Evolutionary conservation across 2,329 filamentous ascomycete genomes (phyloP).

Genomic region (Venturia effusa): DNA sequence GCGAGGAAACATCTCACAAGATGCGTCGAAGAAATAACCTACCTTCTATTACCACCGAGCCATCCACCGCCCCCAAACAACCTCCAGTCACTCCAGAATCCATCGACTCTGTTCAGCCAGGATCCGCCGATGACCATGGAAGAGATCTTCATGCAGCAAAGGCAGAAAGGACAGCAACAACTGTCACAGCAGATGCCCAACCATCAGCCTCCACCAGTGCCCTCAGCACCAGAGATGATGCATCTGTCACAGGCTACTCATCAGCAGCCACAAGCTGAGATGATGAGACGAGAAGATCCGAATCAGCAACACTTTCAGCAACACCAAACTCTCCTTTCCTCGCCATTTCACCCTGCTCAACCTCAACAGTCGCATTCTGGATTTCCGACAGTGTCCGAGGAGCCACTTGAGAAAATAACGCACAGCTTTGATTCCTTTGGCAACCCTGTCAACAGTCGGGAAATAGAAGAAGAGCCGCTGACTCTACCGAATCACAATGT

Average conservation of each 20-base stretch:
- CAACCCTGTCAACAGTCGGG: constrained; percentile 33
- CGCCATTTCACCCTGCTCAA: constrained; percentile 15
- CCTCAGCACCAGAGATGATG: constrained; percentile 30
- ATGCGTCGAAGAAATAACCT: constrained; percentile 58
- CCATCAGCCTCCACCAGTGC: constrained; percentile 47
- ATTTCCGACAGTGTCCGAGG: constrained; percentile 29
- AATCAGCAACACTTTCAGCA: constrained; percentile 23
- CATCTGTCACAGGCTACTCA: constrained; percentile 28
- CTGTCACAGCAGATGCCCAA: constrained; percentile 39
- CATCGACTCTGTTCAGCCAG: constrained; percentile 31
- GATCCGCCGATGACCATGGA: constrained; percentile 47
- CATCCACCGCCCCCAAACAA: constrained; percentile 46
- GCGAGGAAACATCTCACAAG: constrained; percentile 53
- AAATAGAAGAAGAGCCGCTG: constrained; percentile 23
- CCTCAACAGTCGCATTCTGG: constrained; percentile 8
- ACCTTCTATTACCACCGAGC: constrained; percentile 54
- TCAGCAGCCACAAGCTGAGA: constrained; percentile 29
- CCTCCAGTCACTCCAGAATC: constrained; percentile 19
- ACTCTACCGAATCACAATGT: constrained; percentile 26
- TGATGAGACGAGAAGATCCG: constrained; percentile 33
- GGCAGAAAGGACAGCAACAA: constrained; percentile 39
- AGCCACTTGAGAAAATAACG: constrained; percentile 46
- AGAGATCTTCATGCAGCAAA: constrained; percentile 47
- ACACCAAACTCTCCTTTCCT: constrained; percentile 28
- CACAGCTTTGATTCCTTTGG: constrained; percentile 50